Evolutionary conservation across 2,329 filamentous ascomycete species (phyloP).

Genomic region (Bipolaris victoriae): DNA sequence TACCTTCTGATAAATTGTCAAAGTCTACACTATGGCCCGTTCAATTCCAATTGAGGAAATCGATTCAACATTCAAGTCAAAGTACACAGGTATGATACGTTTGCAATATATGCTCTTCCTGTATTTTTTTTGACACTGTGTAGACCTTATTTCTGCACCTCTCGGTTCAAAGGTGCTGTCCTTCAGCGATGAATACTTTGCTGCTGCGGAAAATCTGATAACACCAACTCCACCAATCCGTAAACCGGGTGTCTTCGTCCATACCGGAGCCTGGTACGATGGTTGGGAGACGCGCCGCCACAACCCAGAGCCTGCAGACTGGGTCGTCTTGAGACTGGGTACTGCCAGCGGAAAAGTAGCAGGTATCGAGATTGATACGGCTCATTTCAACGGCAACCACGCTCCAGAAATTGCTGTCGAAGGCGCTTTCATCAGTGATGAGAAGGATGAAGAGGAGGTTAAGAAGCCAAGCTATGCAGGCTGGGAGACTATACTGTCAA

Average conservation of each 20-base stretch:
- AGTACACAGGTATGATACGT: slow-evolving; percentile 55
- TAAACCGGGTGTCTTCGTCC: slow-evolving; percentile 63
- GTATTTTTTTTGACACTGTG: not conserved
- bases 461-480: slow-evolving; percentile 47
- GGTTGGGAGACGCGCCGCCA: slow-evolving; percentile 69
- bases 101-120: not conserved
- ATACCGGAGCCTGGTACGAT: slow-evolving; percentile 68
- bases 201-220: slow-evolving; percentile 63
- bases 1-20: not conserved
- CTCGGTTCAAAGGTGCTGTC: slow-evolving; percentile 61
- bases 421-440: slow-evolving; percentile 66
- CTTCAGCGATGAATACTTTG: slow-evolving; percentile 68
- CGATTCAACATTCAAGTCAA: slow-evolving; percentile 61
- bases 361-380: slow-evolving; percentile 80
- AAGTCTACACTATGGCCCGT: slow-evolving; percentile 37
- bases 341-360: slow-evolving; percentile 72
- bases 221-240: slow-evolving; percentile 63
- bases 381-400: slow-evolving; percentile 82
- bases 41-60: slow-evolving; percentile 57
- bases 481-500: slow-evolving; percentile 75
- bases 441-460: slow-evolving; percentile 68
- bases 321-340: slow-evolving; percentile 65
- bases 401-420: slow-evolving; percentile 80
- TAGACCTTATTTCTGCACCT: slow-evolving; percentile 60
- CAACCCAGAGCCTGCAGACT: slow-evolving; percentile 64